A percentile compares a stretch with the other conserved stretches of the same genome.
Evolutionary conservation across 2,329 filamentous ascomycete species (phyloP).

Genomic region (Pseudogymnoascus sp.): DNA sequence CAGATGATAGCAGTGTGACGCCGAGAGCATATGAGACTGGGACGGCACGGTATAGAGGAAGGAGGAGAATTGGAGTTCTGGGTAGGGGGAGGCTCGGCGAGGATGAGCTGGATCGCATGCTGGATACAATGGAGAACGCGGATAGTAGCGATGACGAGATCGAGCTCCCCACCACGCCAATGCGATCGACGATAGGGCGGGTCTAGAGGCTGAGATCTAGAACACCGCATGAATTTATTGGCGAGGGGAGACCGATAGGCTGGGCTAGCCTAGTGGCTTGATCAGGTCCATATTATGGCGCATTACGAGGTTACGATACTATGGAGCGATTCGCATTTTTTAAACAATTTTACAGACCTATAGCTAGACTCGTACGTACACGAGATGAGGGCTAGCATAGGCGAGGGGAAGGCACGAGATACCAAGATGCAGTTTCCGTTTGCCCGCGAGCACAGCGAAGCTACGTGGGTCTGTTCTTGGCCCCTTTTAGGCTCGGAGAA

Average conservation of each 20-base stretch:
- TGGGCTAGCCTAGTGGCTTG: neutral
- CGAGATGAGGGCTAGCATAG: neutral
- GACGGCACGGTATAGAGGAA: slow-evolving; percentile 17
- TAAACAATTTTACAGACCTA: neutral
- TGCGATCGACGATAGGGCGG: slow-evolving; percentile 5
- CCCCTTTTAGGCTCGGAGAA: neutral
- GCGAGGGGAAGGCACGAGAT: slow-evolving; percentile 1
- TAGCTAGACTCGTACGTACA: neutral
- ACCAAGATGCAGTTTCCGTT: slow-evolving; percentile 5
- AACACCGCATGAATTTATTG: neutral
- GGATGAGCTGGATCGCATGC: slow-evolving; percentile 28
- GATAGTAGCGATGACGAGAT: slow-evolving; percentile 32
- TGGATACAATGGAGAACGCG: slow-evolving; percentile 31
- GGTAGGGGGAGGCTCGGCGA: slow-evolving; percentile 14
- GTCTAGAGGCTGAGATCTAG: slow-evolving; percentile 9
- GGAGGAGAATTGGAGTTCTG: slow-evolving; percentile 16
- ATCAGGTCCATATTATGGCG: neutral
- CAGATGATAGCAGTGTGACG: slow-evolving; percentile 17
- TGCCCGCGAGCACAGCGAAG: neutral
- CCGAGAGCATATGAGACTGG: slow-evolving; percentile 18
- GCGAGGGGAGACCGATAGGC: neutral
- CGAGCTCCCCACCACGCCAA: slow-evolving; percentile 18
- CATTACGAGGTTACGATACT: neutral
- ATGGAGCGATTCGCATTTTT: slow-evolving; percentile 10
- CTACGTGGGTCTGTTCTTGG: neutral